A percentile compares a stretch with the other conserved stretches of the same genome.
phyloP scores from a whole-genome alignment of 441 rosid genomes.

The Populus hybrid region DNA sequence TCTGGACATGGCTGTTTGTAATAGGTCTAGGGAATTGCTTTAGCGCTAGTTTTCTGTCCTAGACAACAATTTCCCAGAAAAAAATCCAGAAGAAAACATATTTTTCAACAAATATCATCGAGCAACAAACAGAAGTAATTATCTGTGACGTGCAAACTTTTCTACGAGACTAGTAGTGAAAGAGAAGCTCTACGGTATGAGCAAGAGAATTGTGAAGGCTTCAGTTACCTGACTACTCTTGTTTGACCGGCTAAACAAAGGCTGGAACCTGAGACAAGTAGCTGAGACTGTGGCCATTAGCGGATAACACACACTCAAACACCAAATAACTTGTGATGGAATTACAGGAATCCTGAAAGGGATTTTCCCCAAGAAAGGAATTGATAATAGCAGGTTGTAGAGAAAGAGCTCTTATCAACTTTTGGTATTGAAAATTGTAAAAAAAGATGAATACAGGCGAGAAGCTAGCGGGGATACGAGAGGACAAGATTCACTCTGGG shows the following conservation, averaged over 20 bases:
- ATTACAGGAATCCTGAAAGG: neutral
- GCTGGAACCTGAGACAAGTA: conserved; percentile 35
- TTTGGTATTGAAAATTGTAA: neutral
- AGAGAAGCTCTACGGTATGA: neutral
- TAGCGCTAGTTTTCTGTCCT: neutral
- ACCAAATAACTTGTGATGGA: neutral
- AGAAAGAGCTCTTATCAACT: neutral
- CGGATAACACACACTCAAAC: neutral
- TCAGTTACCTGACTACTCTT: conserved; percentile 5
- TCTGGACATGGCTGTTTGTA: neutral
- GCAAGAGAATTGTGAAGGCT: neutral
- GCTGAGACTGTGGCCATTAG: conserved; percentile 46
- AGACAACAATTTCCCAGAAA: neutral
- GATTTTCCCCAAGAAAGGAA: neutral
- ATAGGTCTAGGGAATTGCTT: neutral
- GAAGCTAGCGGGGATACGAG: neutral
- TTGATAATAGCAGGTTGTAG: neutral
- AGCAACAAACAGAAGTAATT: too few relatives aligned
- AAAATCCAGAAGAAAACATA: neutral
- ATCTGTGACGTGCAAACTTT: too few relatives aligned
- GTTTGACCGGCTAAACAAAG: conserved; percentile 7
- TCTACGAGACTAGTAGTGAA: neutral
- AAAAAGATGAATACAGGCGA: neutral
- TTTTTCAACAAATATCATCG: neutral
- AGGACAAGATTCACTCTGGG: conserved; percentile 16